Percentiles rank a stretch among this genome's conserved stretches.
phyloP scores from a whole-genome alignment of 176 grass and related monocot genomes.

The Oryza meridionalis region DNA sequence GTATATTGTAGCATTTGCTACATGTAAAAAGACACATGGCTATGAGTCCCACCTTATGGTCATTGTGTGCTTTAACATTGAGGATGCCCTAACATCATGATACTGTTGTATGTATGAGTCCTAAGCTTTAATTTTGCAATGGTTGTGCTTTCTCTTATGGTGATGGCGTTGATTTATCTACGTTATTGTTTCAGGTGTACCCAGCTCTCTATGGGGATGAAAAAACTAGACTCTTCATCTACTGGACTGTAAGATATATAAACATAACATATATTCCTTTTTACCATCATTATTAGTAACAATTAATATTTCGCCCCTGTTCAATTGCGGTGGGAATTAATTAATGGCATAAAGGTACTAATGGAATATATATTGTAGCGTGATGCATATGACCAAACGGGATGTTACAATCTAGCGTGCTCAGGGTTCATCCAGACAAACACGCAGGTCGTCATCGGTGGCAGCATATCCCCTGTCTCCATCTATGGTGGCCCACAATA shows the following conservation, averaged over 20 bases:
- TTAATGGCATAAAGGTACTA: conserved; percentile 20
- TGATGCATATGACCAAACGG: conserved; percentile 83
- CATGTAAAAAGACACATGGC: too few relatives aligned
- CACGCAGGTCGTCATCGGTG: conserved; percentile 80
- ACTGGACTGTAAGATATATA: conserved; percentile 77
- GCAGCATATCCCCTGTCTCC: conserved; percentile 82
- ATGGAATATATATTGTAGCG: conserved; percentile 57
- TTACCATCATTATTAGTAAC: not conserved
- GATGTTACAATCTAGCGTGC: conserved; percentile 89
- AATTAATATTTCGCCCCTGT: conserved; percentile 1
- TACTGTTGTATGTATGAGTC: too few relatives aligned
- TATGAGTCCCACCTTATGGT: too few relatives aligned
- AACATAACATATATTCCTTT: conserved; percentile 4
- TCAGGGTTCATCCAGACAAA: conserved; percentile 90
- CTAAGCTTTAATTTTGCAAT: not conserved
- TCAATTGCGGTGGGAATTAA: not conserved
- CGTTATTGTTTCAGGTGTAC: conserved; percentile 63
- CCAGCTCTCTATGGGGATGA: conserved; percentile 81
- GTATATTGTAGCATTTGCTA: too few relatives aligned
- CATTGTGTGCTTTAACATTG: too few relatives aligned
- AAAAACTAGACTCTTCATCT: conserved; percentile 84
- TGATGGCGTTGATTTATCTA: conserved; percentile 17
- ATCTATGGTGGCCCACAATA: conserved; percentile 73
- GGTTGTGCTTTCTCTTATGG: not conserved
- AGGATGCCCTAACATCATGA: too few relatives aligned